Base-by-base conservation (phyloP, 768 basidiomycete species). In the Gyrodon lividus region DNA sequence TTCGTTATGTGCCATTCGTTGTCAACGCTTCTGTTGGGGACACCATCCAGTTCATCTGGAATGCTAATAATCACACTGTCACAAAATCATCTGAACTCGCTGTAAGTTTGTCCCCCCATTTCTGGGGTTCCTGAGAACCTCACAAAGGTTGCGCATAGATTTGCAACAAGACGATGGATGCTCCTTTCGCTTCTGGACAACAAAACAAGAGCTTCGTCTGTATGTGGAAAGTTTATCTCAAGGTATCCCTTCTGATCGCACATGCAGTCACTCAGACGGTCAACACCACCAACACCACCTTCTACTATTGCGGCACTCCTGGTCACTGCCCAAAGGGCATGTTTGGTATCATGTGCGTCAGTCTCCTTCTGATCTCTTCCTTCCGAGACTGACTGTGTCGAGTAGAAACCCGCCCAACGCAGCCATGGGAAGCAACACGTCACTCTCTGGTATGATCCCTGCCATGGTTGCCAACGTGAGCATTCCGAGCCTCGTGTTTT, bases 291-390 rank as follows among this genome's bases (percentile, higher is more conserved):
- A 76, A 81, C 61, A 78, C 87, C n/a, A 76, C 75, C 48, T 89
- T 77, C 80, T 89, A 75, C 81, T 86, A 83, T 75, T 92, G 89
- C 69, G 82, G 72, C 55, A 79, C 81, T 42, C 81, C 85, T 39
- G 70, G 60, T 50, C 89, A 92, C 67, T 92, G 90, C 66, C 68
- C 81, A 64, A 84, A 87, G 77, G 90, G 89, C 60, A 92, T 92
- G 88, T 92, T 89, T 65, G 88, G 87, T 71, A 78, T 87, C 71
- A 83, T 87, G 79, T 80, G 61, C 28, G 52, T 72, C 65, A 13
- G 17, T 16, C 1, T 19, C 34, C 20, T 41, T 30, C 38, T 31
- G 28, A 42, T 16, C 4, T 28, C 34, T 23, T 28, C 31, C 6
- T 40, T 7, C 23, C 10, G 41, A 6, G 39, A 19, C 43, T 51